A percentile compares a stretch with the other conserved stretches of the same genome.
These are phyloP conservation scores for Cladosporium sp. DNA, from an alignment of 2,329 filamentous ascomycete species.

Conservation along the genomic window DNA sequence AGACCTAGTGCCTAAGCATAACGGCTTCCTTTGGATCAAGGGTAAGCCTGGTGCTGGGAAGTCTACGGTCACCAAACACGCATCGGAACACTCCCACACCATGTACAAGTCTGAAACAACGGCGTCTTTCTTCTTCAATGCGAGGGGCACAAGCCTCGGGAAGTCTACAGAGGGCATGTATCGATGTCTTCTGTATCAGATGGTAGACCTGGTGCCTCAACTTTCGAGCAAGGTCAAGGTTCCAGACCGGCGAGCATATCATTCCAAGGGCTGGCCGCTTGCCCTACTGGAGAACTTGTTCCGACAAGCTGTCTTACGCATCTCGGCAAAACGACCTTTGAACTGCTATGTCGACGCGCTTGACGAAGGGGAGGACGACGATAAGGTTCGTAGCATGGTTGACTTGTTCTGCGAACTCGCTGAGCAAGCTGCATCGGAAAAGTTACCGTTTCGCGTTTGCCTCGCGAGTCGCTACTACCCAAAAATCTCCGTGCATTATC, in stretches of 20 bases:
- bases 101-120: background rate
- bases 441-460: constrained; percentile 32
- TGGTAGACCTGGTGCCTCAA: constrained; percentile 29
- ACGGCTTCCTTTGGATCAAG: constrained; percentile 16
- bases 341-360: constrained; percentile 39
- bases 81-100: background rate
- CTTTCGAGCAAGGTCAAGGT: background rate
- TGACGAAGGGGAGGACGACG: constrained; percentile 42
- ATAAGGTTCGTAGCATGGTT: constrained; percentile 41
- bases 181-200: constrained; percentile 44
- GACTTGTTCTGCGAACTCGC: constrained; percentile 39
- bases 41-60: constrained; percentile 18
- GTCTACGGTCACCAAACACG: constrained; percentile 15
- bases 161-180: constrained; percentile 45
- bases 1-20: background rate
- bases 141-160: constrained; percentile 38
- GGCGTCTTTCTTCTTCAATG: constrained; percentile 43
- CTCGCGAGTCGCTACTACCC: constrained; percentile 49
- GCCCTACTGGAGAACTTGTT: background rate
- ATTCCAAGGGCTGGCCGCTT: background rate
- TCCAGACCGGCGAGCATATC: no score
- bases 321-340: background rate
- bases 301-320: background rate
- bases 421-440: constrained; percentile 19
- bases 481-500: constrained; percentile 6